Conservation (phyloP, 108 stramenopile species). For the Chaetoceros muelleri region DNA sequence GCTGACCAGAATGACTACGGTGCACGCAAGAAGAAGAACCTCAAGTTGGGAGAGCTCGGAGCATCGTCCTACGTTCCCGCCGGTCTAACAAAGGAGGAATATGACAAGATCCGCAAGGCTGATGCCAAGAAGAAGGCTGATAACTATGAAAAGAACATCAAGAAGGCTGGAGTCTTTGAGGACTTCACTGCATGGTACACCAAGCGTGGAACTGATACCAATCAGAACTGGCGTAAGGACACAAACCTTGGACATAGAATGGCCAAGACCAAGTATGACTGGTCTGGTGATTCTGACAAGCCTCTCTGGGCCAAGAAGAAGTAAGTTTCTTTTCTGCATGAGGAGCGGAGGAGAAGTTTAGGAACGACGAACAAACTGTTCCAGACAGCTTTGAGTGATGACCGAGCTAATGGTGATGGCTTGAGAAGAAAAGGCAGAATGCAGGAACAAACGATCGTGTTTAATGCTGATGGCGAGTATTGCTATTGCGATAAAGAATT, state of each 20-base stretch:
- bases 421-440: too few relatives aligned
- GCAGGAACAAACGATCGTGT: too few relatives aligned
- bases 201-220: conserved; percentile 47
- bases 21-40: conserved; percentile 38
- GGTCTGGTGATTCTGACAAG: conserved; percentile 24
- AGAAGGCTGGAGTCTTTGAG: conserved; percentile 52
- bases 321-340: too few relatives aligned
- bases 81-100: conserved; percentile 38
- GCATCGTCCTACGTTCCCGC: conserved; percentile 43
- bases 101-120: conserved; percentile 27
- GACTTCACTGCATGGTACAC: conserved; percentile 51
- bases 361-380: too few relatives aligned
- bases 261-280: conserved; percentile 70
- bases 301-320: conserved; percentile 5
- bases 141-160: conserved; percentile 45
- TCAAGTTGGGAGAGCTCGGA: conserved; percentile 35
- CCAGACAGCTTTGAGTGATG: too few relatives aligned
- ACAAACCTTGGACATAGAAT: conserved; percentile 34
- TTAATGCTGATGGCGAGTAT: too few relatives aligned
- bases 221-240: conserved; percentile 31
- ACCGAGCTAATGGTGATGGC: too few relatives aligned
- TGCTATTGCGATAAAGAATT: too few relatives aligned
- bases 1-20: conserved; percentile 56
- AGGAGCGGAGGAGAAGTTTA: too few relatives aligned
- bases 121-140: conserved; percentile 41